phyloP scores from a whole-genome alignment of 805 yeast species.

The Teunomyces barrocoloradensis region DNA sequence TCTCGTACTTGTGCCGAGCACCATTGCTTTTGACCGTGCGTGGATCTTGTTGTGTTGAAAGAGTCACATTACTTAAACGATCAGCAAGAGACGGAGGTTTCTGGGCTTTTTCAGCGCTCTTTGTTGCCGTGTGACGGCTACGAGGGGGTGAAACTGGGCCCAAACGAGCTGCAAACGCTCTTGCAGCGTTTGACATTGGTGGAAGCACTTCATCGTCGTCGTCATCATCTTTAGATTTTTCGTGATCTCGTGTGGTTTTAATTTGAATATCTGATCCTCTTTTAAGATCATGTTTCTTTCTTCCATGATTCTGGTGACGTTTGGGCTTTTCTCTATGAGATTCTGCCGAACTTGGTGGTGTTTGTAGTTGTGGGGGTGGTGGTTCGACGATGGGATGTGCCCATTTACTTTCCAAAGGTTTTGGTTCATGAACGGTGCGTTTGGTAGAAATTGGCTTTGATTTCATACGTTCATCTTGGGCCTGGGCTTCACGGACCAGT shows the following conservation, averaged over 20 bases:
- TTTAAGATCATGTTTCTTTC: background rate
- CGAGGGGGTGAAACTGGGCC: background rate
- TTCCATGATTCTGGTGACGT: background rate
- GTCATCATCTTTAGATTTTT: background rate
- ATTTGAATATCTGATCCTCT: too few species aligned
- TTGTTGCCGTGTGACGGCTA: background rate
- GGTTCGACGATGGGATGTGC: constrained; percentile 18
- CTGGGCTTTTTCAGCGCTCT: background rate
- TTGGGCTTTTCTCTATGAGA: background rate
- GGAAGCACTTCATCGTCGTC: constrained; percentile 14
- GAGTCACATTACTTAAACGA: background rate
- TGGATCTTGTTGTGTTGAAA: background rate
- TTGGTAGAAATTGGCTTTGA: background rate
- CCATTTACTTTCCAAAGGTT: constrained; percentile 29
- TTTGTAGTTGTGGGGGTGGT: background rate
- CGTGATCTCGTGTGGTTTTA: background rate
- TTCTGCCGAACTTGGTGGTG: constrained; percentile 3
- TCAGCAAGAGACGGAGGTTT: background rate
- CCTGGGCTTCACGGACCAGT: constrained; percentile 23
- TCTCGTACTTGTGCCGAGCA: constrained; percentile 3
- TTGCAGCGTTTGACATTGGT: constrained; percentile 32
- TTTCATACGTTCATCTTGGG: constrained; percentile 16
- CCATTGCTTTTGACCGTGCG: background rate
- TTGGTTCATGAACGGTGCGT: background rate
- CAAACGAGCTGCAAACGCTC: constrained; percentile 29